Evolutionary conservation across 2,329 filamentous ascomycete genomes (phyloP).

Genomic region (Neophaeococcomyces aloes): DNA sequence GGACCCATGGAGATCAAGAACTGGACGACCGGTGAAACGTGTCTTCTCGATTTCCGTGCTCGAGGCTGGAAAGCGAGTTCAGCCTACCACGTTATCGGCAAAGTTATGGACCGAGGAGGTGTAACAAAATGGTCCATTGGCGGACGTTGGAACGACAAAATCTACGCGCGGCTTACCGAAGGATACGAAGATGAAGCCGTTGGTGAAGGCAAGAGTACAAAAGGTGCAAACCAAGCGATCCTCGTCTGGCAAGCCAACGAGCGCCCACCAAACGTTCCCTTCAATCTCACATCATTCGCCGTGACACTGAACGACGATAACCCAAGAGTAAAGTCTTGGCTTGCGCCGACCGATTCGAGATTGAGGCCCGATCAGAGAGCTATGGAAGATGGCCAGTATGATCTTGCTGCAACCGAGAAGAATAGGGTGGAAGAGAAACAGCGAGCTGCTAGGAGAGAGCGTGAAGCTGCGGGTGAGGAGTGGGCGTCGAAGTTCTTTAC

Average conservation of each 20-base stretch:
- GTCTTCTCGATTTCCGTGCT: conserved; percentile 81
- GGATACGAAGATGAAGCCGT: conserved; percentile 69
- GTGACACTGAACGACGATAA: conserved; percentile 88
- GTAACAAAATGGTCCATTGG: conserved; percentile 79
- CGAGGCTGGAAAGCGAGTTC: conserved; percentile 92
- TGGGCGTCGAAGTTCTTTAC: conserved; percentile 79
- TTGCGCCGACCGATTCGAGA: conserved; percentile 90
- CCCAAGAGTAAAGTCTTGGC: conserved; percentile 61
- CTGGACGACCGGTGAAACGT: conserved; percentile 89
- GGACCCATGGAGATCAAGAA: conserved; percentile 96
- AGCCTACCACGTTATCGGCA: conserved; percentile 78
- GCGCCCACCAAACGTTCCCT: conserved; percentile 74
- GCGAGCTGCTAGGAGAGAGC: conserved; percentile 58
- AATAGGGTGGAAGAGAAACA: conserved; percentile 89
- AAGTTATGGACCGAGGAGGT: conserved; percentile 69
- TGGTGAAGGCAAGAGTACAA: conserved; percentile 30
- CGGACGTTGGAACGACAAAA: conserved; percentile 92
- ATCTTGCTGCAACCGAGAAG: conserved; percentile 86
- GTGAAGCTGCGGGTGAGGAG: conserved; percentile 69
- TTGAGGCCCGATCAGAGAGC: conserved; percentile 87
- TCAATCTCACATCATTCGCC: conserved; percentile 94
- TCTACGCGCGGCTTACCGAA: conserved; percentile 86
- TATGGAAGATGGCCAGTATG: conserved; percentile 98
- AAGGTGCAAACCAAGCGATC: conserved; percentile 61
- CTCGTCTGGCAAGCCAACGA: conserved; percentile 84